phyloP scores from a whole-genome alignment of 1,284 basidiomycete genomes.

The Microbotryum lychnidis-dioicae region DNA sequence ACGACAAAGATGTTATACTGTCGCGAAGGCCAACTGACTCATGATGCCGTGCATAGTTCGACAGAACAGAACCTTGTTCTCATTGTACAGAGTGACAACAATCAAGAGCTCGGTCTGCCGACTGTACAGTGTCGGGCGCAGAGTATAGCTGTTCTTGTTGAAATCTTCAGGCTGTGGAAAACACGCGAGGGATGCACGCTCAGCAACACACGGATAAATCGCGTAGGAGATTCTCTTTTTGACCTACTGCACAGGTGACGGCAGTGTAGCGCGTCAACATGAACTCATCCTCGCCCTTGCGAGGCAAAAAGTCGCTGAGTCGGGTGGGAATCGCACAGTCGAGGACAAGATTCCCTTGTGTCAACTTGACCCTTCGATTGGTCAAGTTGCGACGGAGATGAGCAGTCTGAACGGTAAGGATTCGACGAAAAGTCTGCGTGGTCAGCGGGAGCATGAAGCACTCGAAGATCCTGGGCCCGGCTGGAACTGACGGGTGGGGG shows the following conservation, averaged over 20 bases:
- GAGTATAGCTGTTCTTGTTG: conserved; percentile 66
- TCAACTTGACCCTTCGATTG: conserved; percentile 44
- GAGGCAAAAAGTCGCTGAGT: conserved; percentile 61
- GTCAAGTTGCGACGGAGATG: conserved; percentile 36
- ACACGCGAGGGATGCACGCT: background rate
- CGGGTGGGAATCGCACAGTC: conserved; percentile 76
- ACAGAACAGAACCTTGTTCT: conserved; percentile 88
- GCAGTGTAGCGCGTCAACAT: conserved; percentile 63
- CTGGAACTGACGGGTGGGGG: conserved; percentile 18
- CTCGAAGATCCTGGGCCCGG: background rate
- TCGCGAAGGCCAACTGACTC: conserved; percentile 41
- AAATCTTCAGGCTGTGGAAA: conserved; percentile 69
- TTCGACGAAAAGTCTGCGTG: no score
- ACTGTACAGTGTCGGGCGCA: conserved; percentile 72
- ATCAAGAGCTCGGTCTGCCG: conserved; percentile 87
- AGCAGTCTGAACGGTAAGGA: conserved; percentile 16
- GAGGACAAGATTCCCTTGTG: conserved; percentile 77
- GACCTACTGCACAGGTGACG: conserved; percentile 63
- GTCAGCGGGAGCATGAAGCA: no score
- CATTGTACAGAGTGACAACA: conserved; percentile 94
- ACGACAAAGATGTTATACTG: background rate
- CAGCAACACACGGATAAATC: background rate
- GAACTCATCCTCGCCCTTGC: conserved; percentile 74
- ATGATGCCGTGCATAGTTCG: conserved; percentile 94
- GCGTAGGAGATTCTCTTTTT: no score